Base-by-base conservation (phyloP, 345 rosid species). In the Raphanus raphanistrum region DNA sequence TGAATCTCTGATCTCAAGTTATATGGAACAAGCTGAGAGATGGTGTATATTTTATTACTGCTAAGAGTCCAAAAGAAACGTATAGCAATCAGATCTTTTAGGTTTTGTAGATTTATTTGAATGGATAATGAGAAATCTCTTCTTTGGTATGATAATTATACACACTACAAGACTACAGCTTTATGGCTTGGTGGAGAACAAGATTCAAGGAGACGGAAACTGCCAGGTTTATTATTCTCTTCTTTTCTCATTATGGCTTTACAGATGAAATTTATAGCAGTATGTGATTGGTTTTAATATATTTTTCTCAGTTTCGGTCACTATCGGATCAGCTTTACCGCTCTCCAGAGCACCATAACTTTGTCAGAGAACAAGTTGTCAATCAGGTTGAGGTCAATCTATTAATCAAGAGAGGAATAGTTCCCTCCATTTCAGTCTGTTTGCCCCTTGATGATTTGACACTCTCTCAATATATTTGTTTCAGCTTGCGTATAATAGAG, bases 261-360 rank as follows among this genome's bases (percentile, higher is more conserved):
- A 25, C 33, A 21, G 1, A 76, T 59, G 52, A 38, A 63, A 27
- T 8, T 12, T 36, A 1, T 50, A 13, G 66, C 60, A 58, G 58
- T 64, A 29, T 64, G 54, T 77, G 52, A 77, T 63, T 63, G 13
- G 16, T 25, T 63, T 45, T 66, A 38, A 62, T 32, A 45, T 50
- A 1, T 77, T 73, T 13, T 50, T 0, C 63, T 35, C 90, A 94
- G 98, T 94, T 91, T 75, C 89, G 97, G 27, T 84, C 98, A 41
- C 74, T 91, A 75, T 90, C 97, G 59, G 98, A 94, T 75, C 98
- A 91, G 84, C 90, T 94, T 41, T 94, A 91, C 73, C 90, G 89
- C 52, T 86, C 98, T 70, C 60, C 92, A 59, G 92, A 91, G 29
- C 85, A 89, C 76, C 97, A 91, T 82, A 85, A 77, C 62, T 72